Evolutionary conservation across 2,329 filamentous ascomycete species (phyloP), one percentile per base, ranked within the genome.

Genomic region (Myriosclerotinia scirpicola): DNA sequence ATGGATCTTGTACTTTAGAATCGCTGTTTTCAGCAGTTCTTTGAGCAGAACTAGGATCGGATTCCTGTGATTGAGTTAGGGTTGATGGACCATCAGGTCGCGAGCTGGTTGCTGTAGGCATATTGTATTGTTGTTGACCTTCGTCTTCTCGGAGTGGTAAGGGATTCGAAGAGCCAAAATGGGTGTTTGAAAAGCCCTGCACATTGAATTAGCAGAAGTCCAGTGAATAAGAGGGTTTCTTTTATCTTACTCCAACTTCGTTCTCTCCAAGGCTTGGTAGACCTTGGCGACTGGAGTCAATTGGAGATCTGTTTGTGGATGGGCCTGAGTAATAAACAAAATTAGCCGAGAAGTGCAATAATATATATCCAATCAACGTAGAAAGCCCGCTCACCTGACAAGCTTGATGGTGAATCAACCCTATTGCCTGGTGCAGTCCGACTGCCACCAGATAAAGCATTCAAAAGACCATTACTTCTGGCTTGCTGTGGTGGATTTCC

Each of bases 401-500:
- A 55, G 54, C 70, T 73, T 60, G 65, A 69, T 52, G 75, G 72
- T 52, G 75, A 76, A 30, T 72, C 67, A 42, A 75, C 70, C n/a
- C 73, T 71, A 58, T 73, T 72, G 22, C 64, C 69, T 36, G 87
- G 83, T 54, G 78, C 77, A 46, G 81, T 76, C 64, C 85, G 80
- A 67, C 78, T 83, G 69, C 83, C 88, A 6, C 85, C 85, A 54
- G 86, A 87, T n/a, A 89, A 77, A 4, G 86, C 87, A 73, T 87
- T 89, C 55, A 89, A 77, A 50, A 89, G 79, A 11, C 86, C 86
- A 73, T 89, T 89, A 15, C 83, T 85, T 65, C 85, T 79, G 66
- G 78, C 81, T 52, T 77, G 76, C 66, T 80, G 80, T 63, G 79
- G 52, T 75, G 73, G 53, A 77, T 75, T 67, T 52, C 66, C 67